Conservation (phyloP, 2,329 filamentous ascomycete species). For the Hypoxylon sp. region DNA sequence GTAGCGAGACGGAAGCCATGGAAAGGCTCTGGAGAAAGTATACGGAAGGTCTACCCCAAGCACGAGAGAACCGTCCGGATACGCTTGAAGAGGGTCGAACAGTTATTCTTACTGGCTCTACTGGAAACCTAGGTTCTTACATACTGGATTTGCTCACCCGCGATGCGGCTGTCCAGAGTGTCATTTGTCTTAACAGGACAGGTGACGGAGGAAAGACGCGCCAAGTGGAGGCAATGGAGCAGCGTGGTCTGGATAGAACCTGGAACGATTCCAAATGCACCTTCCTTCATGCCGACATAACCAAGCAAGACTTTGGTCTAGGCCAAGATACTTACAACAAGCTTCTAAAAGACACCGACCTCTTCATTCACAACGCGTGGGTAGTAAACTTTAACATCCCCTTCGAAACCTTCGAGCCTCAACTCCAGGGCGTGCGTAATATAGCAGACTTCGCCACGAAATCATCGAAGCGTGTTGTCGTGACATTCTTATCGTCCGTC, state of each 20-base stretch:
- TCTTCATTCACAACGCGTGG: constrained; percentile 63
- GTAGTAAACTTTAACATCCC: constrained; percentile 63
- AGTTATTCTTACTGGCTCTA: constrained; percentile 57
- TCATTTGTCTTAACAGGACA: constrained; percentile 58
- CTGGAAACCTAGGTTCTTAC: constrained; percentile 58
- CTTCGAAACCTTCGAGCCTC: constrained; percentile 57
- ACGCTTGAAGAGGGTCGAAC: constrained; percentile 48
- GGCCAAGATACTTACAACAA: constrained; percentile 45
- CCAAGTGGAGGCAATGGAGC: constrained; percentile 48
- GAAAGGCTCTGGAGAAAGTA: constrained; percentile 47
- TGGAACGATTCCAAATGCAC: constrained; percentile 50
- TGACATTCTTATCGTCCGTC: constrained; percentile 56
- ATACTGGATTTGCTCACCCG: constrained; percentile 50
- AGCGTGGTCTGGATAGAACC: constrained; percentile 49
- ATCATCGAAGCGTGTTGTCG: constrained; percentile 47
- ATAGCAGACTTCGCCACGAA: constrained; percentile 53
- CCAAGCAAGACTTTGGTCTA: constrained; percentile 58
- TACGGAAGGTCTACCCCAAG: constrained; percentile 41
- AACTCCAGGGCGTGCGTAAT: constrained; percentile 59
- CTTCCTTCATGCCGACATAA: constrained; percentile 59
- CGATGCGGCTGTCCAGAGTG: constrained; percentile 47
- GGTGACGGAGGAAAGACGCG: constrained; percentile 50
- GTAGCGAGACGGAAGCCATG: constrained; percentile 44
- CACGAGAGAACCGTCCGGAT: constrained; percentile 37
- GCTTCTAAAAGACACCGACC: constrained; percentile 51